These are phyloP conservation scores for Cinnamomum chago DNA, from an alignment of 164 flowering plant species.

Conservation along the genomic window DNA sequence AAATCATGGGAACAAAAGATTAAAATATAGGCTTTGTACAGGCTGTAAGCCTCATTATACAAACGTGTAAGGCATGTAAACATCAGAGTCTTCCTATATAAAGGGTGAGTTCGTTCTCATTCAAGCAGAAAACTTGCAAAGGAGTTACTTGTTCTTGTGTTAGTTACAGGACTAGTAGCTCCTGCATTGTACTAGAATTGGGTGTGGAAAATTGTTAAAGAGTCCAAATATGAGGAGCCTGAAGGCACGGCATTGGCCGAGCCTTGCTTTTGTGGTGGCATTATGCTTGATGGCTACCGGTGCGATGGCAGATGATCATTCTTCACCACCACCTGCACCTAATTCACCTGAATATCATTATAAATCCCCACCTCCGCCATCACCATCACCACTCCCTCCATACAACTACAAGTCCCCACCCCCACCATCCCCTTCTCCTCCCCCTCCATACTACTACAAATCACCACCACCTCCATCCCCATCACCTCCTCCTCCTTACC, in stretches of 20 bases:
- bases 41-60: neutral
- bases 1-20: neutral
- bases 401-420: neutral
- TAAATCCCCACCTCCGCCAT: neutral
- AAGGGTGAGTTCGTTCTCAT: neutral
- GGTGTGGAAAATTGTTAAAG: neutral
- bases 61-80: neutral
- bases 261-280: slow-evolving; percentile 1
- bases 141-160: neutral
- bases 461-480: neutral
- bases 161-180: neutral
- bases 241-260: neutral
- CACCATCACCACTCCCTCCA: neutral
- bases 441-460: neutral
- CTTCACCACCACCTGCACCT: neutral
- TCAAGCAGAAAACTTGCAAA: neutral
- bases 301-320: neutral
- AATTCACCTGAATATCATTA: neutral
- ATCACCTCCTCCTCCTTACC: neutral
- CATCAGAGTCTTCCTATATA: neutral
- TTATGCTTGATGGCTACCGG: slow-evolving; percentile 1
- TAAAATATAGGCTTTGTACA: neutral
- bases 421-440: neutral
- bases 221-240: neutral
- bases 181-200: neutral